Base-by-base conservation (phyloP, 441 rosid species). In the Eutrema salsugineum region DNA sequence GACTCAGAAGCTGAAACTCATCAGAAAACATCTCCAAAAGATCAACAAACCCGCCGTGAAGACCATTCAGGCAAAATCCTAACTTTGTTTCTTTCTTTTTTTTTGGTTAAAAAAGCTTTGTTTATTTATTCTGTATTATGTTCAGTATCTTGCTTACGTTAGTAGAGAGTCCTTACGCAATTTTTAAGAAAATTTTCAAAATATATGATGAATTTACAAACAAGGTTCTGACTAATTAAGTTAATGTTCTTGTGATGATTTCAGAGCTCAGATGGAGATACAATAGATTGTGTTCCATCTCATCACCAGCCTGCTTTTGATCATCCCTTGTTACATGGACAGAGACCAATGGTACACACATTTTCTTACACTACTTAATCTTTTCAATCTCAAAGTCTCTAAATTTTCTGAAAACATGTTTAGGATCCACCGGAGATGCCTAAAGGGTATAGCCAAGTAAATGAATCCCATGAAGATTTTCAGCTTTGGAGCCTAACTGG, bases 221-320 rank as follows among this genome's bases (percentile, higher is more conserved):
- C 48, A 60, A 60, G 19, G 11, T 43, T 11, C 24, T 64, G 44
- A 33, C 51, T 30, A 6, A 30, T 6, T 17, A 33, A 16, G 3
- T 51, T 54, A 68, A 20, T 15, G 46, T 28, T 63, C 27, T 56
- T 63, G 17, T 32, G 88, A 86, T 79, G 68, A 20, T 82, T 33
- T 77, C 86, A 94, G 99, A 94, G 98, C 76, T 86, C 94, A 17
- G 97, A 89, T 69, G 98, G 99, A 44, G 99, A 94, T 81, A 42
- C 61, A 5, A 86, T 94, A 77, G 99, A 94, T 50, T 94, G 99
- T 79, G 87, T 94, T 17, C 65, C 77, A 36, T 80, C 96, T 74
- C 91, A 89, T 81, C 76, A 72, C 38, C 99, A 94, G 47, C 94
- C 88, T 15, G 99, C 98, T 63, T 94, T 94, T 39, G 99, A 94